A percentile compares a stretch with the other conserved stretches of the same genome.
phyloP scores from a whole-genome alignment of 2,329 filamentous ascomycete genomes.

The Alternaria arbusti region DNA sequence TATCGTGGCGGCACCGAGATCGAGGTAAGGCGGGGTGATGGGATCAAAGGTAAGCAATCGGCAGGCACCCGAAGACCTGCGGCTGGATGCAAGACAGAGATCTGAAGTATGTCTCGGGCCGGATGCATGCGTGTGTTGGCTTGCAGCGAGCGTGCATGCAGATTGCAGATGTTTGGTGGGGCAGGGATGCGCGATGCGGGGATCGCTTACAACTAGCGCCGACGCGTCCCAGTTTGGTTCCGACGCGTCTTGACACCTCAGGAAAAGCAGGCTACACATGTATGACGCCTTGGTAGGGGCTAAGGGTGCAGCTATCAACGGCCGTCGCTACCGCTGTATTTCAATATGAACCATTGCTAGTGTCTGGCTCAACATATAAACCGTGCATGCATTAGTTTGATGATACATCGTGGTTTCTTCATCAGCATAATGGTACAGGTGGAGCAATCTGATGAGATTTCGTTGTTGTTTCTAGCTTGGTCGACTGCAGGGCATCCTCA shows the following conservation, averaged over 20 bases:
- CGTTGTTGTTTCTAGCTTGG: constrained; percentile 29
- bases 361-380: constrained; percentile 4
- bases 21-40: neutral
- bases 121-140: constrained; percentile 13
- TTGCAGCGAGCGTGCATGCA: constrained; percentile 12
- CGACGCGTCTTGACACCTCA: constrained; percentile 10
- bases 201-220: constrained; percentile 18
- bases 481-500: constrained; percentile 29
- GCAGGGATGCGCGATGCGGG: constrained; percentile 12
- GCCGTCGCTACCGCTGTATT: neutral
- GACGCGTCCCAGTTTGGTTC: constrained; percentile 3
- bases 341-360: neutral
- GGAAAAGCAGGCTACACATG: neutral
- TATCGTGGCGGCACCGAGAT: neutral
- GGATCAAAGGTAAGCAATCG: neutral
- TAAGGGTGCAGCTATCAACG: neutral
- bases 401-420: neutral
- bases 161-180: constrained; percentile 12
- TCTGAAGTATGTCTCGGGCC: neutral
- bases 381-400: neutral
- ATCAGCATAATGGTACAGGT: neutral
- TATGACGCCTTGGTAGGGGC: neutral
- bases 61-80: neutral
- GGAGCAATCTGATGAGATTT: constrained; percentile 10
- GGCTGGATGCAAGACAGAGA: neutral